Conservation (phyloP, 2,329 filamentous ascomycete species). For the Neonectria punicea region DNA sequence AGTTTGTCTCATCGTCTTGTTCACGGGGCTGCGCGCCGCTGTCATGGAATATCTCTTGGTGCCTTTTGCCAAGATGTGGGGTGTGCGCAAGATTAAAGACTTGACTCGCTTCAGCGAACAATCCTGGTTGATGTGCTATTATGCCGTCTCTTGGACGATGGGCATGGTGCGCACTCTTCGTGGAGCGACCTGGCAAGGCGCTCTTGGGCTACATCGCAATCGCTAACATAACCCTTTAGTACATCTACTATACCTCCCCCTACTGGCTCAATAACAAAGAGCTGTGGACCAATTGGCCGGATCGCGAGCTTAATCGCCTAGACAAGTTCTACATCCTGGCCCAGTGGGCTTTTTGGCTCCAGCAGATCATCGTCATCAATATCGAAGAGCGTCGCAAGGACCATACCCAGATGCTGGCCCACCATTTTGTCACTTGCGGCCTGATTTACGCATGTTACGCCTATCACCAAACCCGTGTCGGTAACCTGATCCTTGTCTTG, state of each 20-base stretch:
- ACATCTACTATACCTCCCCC: conserved; percentile 79
- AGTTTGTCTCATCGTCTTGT: conserved; percentile 79
- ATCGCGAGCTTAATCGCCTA: conserved; percentile 75
- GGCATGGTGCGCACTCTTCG: conserved; percentile 74
- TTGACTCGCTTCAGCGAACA: conserved; percentile 90
- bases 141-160: conserved; percentile 81
- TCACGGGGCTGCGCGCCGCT: conserved; percentile 85
- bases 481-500: conserved; percentile 85
- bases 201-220: neutral
- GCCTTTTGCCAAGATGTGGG: conserved; percentile 77
- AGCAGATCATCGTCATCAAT: conserved; percentile 92
- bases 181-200: neutral
- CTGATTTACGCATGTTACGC: conserved; percentile 85
- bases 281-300: conserved; percentile 87
- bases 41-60: conserved; percentile 87
- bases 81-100: conserved; percentile 79
- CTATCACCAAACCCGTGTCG: conserved; percentile 87
- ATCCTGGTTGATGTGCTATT: conserved; percentile 88
- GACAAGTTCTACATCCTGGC: conserved; percentile 90
- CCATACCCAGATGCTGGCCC: conserved; percentile 92
- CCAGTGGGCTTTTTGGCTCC: conserved; percentile 91
- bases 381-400: conserved; percentile 95
- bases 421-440: conserved; percentile 87
- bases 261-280: conserved; percentile 81
- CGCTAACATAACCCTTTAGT: conserved; percentile 58